Base-by-base conservation (phyloP, 345 rosid genomes). In the Raphanus sativus region DNA sequence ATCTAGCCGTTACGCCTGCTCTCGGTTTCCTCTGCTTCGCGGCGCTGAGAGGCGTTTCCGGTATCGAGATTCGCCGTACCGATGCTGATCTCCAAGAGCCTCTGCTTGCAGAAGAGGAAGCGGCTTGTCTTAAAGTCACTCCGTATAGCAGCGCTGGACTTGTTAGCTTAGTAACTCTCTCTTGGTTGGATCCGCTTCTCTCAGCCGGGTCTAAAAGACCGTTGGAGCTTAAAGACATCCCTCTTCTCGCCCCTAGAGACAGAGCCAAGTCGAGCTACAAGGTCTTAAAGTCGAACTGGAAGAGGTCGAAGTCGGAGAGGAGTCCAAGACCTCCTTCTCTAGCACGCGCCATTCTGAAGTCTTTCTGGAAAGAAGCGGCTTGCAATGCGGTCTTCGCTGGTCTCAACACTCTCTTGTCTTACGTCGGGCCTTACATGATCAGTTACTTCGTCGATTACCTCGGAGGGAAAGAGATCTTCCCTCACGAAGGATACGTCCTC, bases 341-440 rank as follows among this genome's bases (percentile, higher is more conserved):
- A 69, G 97, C 93, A 56, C 84, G 93, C 89, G 92, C 92, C 0
- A 88, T 96, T 80, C 83, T 93, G 67, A 93, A 81, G 68, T 96
- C 99, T 7, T 96, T 90, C 80, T 86, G 99, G 98, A 96, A 85
- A 89, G 98, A 96, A 81, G 97, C 99, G 1, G 96, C 98, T 65
- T 79, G 86, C 75, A 96, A 96, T 86, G 99, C 97, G 4, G 73
- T 96, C 54, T 96, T 96, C 84, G 99, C 99, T 7, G 84, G 94
- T 69, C 45, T 96, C 75, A 96, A 89, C 77, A 91, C 99, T 32
- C 81, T 93, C 6, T 98, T 96, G 71, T 96, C 99, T 34, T 96
- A 96, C 55, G 97, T 96, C 6, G 98, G 99, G 38, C 99, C 98
- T 1, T 96, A 88, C 90, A 55, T 96, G 95, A 85, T 96, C 74